Evolutionary conservation across 495 filamentous ascomycete genomes (phyloP).

Genomic region (Aspergillus carlsbadensis): DNA sequence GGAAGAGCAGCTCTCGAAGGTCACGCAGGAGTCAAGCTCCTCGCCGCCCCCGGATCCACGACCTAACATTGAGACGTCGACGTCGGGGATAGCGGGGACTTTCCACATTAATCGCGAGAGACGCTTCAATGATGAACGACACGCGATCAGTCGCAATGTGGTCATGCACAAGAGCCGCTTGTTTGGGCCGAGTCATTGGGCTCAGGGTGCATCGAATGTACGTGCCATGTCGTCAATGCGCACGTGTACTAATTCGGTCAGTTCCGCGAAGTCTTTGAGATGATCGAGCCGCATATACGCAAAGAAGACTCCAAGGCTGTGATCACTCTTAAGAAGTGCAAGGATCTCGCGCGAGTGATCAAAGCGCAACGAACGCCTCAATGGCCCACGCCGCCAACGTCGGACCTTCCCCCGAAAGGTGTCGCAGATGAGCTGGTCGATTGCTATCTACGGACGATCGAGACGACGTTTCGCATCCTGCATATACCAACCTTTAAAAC

Average conservation of each 20-base stretch:
- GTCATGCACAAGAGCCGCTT: constrained; percentile 50
- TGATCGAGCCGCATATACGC: constrained; percentile 39
- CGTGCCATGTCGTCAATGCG: constrained; percentile 1
- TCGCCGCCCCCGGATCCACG: constrained; percentile 16
- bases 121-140: constrained; percentile 12
- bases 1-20: constrained; percentile 43
- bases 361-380: constrained; percentile 40
- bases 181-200: constrained; percentile 59
- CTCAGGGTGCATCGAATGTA: constrained; percentile 44
- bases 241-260: constrained; percentile 9
- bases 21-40: neutral
- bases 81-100: constrained; percentile 24
- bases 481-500: constrained; percentile 56
- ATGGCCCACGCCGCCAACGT: constrained; percentile 38
- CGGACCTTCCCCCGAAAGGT: constrained; percentile 43
- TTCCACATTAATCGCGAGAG: constrained; percentile 31
- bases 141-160: constrained; percentile 35
- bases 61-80: constrained; percentile 29
- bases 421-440: constrained; percentile 42
- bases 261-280: constrained; percentile 40
- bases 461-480: constrained; percentile 53
- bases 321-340: constrained; percentile 41
- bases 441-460: constrained; percentile 42
- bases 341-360: constrained; percentile 45
- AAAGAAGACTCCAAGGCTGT: constrained; percentile 36